Evolutionary conservation across 2,329 filamentous ascomycete species (phyloP), one percentile per base, ranked within the genome.

Genomic region (Ophiostoma pallidulum): DNA sequence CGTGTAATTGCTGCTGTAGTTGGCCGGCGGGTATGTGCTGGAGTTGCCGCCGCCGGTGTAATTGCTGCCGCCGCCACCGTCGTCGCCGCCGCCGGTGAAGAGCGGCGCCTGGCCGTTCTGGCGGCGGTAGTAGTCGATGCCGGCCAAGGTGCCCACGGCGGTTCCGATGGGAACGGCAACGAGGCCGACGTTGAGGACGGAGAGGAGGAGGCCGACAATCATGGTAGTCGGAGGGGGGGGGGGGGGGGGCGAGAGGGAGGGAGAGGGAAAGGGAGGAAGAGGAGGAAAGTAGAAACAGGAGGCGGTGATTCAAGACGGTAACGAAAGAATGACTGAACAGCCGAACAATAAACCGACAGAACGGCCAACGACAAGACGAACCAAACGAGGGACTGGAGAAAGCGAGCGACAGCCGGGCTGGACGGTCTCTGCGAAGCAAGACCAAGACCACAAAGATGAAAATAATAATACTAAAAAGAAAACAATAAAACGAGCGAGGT

Each of bases 161-260:
- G 47, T 49, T 18, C 51, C 51, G 20, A 53, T 51, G 31, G 53
- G 50, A 12, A 76, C 60, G 54, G 66, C 66, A 50, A 76, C 55
- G 40, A 77, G 66, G 58, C 64, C 65, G 49, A 68, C 64, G 60
- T 73, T 76, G 60, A 77, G 65, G 49, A 77, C 57, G 58, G 70
- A 68, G 53, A 66, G 61, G 43, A 65, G 47, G 29, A 58, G 55
- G 37, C 61, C 58, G 18, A 47, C 36, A 31, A 67, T 53, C 67
- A 71, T 70, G 56, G 54, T 53, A 49, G 16, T 24, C 35, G 4
- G 12, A 9, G 9, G 4, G 31, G 4, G 28, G 12, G 0, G 12
- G 32, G 8, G 31, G 42, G 16, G 5, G 31, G 28, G 29, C 24
- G 31, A 31, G 32, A 10, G 16, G 24, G 33, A 13, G 35, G 28